Base-by-base conservation (phyloP, 2,329 filamentous ascomycete genomes). In the Colletotrichum sp. region DNA sequence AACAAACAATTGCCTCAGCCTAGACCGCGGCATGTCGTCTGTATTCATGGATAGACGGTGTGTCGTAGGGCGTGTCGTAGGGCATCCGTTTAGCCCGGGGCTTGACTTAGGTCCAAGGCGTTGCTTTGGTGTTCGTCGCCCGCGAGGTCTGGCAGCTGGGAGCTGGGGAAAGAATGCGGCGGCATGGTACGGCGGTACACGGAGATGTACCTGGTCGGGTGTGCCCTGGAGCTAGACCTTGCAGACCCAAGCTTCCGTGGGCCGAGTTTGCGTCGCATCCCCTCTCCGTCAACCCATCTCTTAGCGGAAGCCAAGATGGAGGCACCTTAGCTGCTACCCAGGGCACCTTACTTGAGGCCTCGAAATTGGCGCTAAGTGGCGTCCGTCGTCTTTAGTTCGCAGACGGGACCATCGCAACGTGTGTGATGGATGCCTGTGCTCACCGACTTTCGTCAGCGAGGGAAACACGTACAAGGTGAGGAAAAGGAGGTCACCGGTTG, bases 211-310 rank as follows among this genome's bases (percentile, higher is more conserved):
- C 44, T 32, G 65, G 65, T 49, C 32, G 34, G 64, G n/a, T 59
- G 57, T 32, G 70, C 74, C 70, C 74, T 74, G 74, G 57, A 65
- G 74, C 74, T 76, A 76, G 65, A 49, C 73, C 69, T 72, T 32
- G 64, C 28, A 34, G 70, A 74, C 49, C 63, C 71, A 69, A 74
- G 70, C 64, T 73, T 65, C 71, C 64, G 74, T 60, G 70, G 59
- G 70, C 70, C 74, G 59, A 69, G 64, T 74, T 68, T 73, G 64
- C 69, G 44, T 76, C 73, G 71, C 70, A 76, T 76, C 70, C 74
- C 44, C 74, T 64, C 74, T 68, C 74, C 70, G 49, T 74, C 74
- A 74, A 69, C 74, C 36, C 74, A 74, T 76, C 74, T 76, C 65
- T 24, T 49, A n/a, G 64, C 32, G 74, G 74, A 65, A 76, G 74